A percentile compares a stretch with the other conserved stretches of the same genome.
phyloP scores from a whole-genome alignment of 2,329 filamentous ascomycete species.

The Penicillium vulpinum region DNA sequence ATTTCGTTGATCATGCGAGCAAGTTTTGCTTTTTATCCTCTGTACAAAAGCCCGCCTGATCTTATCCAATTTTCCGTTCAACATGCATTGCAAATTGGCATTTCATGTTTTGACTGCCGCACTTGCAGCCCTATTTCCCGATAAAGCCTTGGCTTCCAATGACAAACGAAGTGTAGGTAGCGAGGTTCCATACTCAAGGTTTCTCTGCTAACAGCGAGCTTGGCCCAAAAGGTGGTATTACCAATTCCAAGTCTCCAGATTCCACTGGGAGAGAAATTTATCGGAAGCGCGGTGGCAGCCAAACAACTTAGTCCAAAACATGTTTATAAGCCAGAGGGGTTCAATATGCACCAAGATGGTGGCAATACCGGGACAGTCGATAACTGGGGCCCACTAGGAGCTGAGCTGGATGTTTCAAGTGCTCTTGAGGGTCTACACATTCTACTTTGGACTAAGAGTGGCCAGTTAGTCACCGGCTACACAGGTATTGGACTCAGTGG shows the following conservation, averaged over 20 bases:
- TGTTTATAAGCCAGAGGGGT: neutral
- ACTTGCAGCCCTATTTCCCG: too few species aligned
- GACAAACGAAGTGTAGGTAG: too few species aligned
- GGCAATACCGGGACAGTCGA: neutral
- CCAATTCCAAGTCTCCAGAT: neutral
- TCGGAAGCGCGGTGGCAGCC: neutral
- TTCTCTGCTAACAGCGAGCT: neutral
- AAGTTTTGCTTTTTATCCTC: too few species aligned
- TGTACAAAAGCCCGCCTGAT: too few species aligned
- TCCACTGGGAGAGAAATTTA: neutral
- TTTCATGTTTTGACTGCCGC: too few species aligned
- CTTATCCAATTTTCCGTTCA: too few species aligned
- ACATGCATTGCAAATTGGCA: too few species aligned
- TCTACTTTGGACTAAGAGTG: neutral
- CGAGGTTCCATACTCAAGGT: too few species aligned
- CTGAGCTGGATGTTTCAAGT: neutral
- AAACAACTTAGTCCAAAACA: neutral
- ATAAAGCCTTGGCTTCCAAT: too few species aligned
- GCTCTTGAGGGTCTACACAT: neutral
- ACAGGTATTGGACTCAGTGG: neutral
- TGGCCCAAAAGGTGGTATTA: neutral
- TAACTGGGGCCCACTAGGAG: neutral
- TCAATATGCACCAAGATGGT: neutral
- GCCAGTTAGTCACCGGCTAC: neutral
- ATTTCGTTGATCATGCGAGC: too few species aligned